Base-by-base conservation (phyloP, 768 basidiomycete genomes). In the Lactarius hengduanensis region DNA sequence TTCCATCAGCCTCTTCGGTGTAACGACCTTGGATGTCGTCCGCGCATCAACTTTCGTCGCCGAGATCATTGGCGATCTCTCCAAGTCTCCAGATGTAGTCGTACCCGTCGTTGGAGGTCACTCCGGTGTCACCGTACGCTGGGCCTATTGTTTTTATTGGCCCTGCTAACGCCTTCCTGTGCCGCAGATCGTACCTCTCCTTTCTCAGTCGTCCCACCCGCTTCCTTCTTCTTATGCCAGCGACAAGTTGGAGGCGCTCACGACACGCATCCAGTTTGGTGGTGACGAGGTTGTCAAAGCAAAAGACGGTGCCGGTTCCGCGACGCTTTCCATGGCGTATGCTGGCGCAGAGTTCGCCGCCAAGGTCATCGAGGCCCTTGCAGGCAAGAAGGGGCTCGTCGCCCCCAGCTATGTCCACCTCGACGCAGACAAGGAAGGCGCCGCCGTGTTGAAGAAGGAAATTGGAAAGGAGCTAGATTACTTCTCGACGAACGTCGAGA, bases 251-350 rank as follows among this genome's bases (percentile, higher is more conserved):
- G 86, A 87, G 32, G 78, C 81, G 16, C 83, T 98, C 59, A 81
- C 91, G 57, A 82, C 93, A 64, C 90, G 93, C 71, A 93, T 97
- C 72, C 95, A 96, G 77, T 97, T 92, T 73, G 96, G 96, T 64
- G 96, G 95, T 65, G 96, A 97, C 72, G 96, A 98, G 79, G 96
- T 98, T 74, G 96, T 98, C 76, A 91, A 97, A 80, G 97, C 97
- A 54, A 99, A 99, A 82, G 90, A 93, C 73, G 89, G 89, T 70
- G 87, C 88, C 61, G 97, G 97, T 55, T 95, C 93, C 38, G 96
- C 96, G 10, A 97, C 95, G n/a, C 86, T 96, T 64, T 94, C 92
- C 40, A 98, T 98, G 95, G 94, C 94, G 1, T 94, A 90, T 72
- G 92, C 96, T 60, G 96, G 95, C 65, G 92, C 91, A 59, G 88